Evolutionary conservation across 164 flowering plant species (phyloP).

Genomic region (Akebia trifoliata): DNA sequence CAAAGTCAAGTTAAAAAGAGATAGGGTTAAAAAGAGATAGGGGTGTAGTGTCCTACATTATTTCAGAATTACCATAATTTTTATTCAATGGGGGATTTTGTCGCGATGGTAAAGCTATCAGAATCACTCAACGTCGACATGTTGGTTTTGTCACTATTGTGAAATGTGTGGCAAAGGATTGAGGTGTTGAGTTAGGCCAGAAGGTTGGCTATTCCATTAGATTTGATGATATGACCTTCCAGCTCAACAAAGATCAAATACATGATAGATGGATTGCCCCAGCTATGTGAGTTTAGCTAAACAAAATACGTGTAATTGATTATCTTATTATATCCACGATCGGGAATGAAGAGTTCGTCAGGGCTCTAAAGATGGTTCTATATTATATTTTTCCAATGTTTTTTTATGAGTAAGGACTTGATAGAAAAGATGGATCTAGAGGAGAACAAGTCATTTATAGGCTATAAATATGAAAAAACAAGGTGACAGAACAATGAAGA

Average conservation of each 20-base stretch:
- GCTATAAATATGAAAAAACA: too few species aligned
- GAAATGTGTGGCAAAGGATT: conserved; percentile 93
- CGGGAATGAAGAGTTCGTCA: too few species aligned
- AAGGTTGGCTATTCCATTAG: conserved; percentile 89
- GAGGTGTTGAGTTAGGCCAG: conserved; percentile 77
- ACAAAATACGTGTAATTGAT: background rate
- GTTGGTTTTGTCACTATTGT: conserved; percentile 94
- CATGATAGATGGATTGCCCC: conserved; percentile 94
- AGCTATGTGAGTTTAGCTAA: conserved; percentile 76
- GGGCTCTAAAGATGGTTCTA: too few species aligned
- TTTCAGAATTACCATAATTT: conserved; percentile 85
- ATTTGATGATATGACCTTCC: conserved; percentile 87
- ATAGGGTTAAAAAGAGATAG: too few species aligned
- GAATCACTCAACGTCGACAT: conserved; percentile 91
- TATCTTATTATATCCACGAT: too few species aligned
- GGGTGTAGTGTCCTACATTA: too few species aligned
- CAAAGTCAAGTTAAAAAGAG: too few species aligned
- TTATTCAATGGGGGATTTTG: conserved; percentile 69
- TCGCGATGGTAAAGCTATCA: conserved; percentile 56
- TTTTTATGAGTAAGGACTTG: too few species aligned
- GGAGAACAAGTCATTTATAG: too few species aligned
- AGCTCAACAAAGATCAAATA: conserved; percentile 77
- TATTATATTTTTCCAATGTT: too few species aligned
- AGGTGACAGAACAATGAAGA: too few species aligned
- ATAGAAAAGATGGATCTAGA: too few species aligned